phyloP scores from a whole-genome alignment of 2,329 filamentous ascomycete genomes.

The Fusarium dlaminii region DNA sequence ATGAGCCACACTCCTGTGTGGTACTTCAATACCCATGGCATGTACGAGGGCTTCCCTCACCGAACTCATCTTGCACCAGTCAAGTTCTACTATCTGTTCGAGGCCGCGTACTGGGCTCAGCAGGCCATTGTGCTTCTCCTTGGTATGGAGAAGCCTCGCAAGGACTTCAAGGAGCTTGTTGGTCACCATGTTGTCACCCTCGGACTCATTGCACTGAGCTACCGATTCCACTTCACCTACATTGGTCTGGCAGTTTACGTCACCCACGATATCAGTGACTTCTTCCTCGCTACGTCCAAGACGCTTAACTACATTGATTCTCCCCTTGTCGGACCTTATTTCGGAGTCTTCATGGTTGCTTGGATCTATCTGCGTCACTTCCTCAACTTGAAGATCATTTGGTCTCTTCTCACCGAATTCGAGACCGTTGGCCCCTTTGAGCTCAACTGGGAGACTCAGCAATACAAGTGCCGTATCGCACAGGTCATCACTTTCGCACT shows the following conservation, averaged over 20 bases:
- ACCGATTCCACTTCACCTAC: slow-evolving; percentile 96
- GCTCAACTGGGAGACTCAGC: slow-evolving; percentile 78
- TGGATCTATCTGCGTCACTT: slow-evolving; percentile 94
- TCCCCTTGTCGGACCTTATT: slow-evolving; percentile 82
- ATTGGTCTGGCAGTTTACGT: slow-evolving; percentile 94
- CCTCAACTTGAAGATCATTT: slow-evolving; percentile 81
- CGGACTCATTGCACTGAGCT: slow-evolving; percentile 83
- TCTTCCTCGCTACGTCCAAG: slow-evolving; percentile 95
- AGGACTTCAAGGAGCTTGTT: slow-evolving; percentile 94
- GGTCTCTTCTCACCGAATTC: slow-evolving; percentile 79
- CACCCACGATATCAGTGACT: slow-evolving; percentile 93
- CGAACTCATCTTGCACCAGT: slow-evolving; percentile 80
- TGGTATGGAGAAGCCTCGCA: slow-evolving; percentile 90
- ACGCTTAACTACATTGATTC: slow-evolving; percentile 90
- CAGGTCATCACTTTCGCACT: slow-evolving; percentile 74
- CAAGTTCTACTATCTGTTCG: slow-evolving; percentile 96
- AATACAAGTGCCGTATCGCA: slow-evolving; percentile 79
- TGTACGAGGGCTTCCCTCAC: slow-evolving; percentile 92
- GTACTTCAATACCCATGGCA: slow-evolving; percentile 92
- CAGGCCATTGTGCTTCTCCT: slow-evolving; percentile 89
- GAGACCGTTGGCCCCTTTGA: slow-evolving; percentile 77
- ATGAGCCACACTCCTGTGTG: slow-evolving; percentile 92
- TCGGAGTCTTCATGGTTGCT: slow-evolving; percentile 79
- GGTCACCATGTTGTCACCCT: slow-evolving; percentile 92
- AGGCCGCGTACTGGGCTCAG: slow-evolving; percentile 95